Conservation (phyloP, 1,139 yeast genomes). For the Hansenula sp. region DNA sequence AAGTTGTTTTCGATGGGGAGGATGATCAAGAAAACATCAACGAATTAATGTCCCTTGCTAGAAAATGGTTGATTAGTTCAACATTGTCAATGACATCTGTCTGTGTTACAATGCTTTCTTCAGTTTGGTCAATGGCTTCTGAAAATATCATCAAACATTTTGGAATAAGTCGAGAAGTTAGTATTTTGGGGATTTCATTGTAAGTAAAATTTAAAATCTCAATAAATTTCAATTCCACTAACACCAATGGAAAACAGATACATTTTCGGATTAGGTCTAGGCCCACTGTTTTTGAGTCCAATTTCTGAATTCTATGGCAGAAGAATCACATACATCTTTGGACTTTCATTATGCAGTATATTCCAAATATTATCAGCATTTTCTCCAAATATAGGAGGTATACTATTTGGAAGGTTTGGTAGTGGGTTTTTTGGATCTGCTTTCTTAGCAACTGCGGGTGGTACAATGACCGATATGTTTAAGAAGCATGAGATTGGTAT, state of each 20-base stretch:
- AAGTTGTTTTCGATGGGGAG: slow-evolving; percentile 22
- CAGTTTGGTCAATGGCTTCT: slow-evolving; percentile 53
- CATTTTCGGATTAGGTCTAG: slow-evolving; percentile 71
- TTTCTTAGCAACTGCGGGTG: slow-evolving; percentile 73
- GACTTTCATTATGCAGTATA: slow-evolving; percentile 51
- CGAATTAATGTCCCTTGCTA: slow-evolving; percentile 27
- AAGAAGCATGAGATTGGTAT: slow-evolving; percentile 56
- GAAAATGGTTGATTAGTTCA: slow-evolving; percentile 52
- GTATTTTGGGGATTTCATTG: slow-evolving; percentile 58
- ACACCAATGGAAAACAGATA: slow-evolving; percentile 27
- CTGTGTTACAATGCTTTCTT: slow-evolving; percentile 49
- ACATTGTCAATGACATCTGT: slow-evolving; percentile 44
- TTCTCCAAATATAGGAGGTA: slow-evolving; percentile 57
- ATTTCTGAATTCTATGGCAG: slow-evolving; percentile 77
- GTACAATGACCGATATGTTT: slow-evolving; percentile 68
- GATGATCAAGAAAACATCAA: slow-evolving; percentile 56
- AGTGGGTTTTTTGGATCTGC: slow-evolving; percentile 69
- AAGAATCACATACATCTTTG: slow-evolving; percentile 59
- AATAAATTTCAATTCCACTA: neutral
- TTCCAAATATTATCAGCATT: slow-evolving; percentile 68
- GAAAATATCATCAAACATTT: slow-evolving; percentile 45
- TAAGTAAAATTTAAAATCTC: neutral
- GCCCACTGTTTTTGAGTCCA: slow-evolving; percentile 79
- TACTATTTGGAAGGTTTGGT: slow-evolving; percentile 63
- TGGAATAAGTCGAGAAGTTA: slow-evolving; percentile 52